Evolutionary conservation across 2,329 filamentous ascomycete species (phyloP).

Genomic region (Penicillium hordei): DNA sequence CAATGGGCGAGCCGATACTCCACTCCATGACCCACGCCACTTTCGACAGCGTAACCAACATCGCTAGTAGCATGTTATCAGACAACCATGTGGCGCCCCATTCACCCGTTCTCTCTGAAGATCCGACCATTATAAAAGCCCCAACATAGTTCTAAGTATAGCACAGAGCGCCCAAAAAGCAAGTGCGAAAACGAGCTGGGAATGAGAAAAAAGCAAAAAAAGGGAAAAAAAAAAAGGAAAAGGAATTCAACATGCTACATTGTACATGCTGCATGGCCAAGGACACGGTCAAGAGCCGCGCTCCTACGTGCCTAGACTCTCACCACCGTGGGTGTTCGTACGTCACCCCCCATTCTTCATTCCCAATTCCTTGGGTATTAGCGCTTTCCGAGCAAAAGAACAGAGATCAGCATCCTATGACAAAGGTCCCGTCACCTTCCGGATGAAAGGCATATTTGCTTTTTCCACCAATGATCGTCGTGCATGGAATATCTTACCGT

Average conservation of each 20-base stretch:
- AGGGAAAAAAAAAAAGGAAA: neutral
- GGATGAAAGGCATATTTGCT: neutral
- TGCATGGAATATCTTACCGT: slow-evolving; percentile 2
- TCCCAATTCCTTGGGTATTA: neutral
- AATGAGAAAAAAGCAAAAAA: slow-evolving; percentile 1
- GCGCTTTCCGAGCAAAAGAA: neutral
- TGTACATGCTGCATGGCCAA: neutral
- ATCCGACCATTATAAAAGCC: neutral
- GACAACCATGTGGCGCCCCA: neutral
- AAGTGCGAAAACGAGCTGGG: neutral
- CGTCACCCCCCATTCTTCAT: neutral
- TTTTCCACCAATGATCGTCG: neutral
- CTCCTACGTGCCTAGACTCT: neutral
- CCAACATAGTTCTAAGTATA: slow-evolving; percentile 1
- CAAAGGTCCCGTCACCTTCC: neutral
- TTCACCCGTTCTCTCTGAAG: neutral
- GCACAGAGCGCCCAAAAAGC: neutral
- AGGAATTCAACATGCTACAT: neutral
- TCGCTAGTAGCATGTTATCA: slow-evolving; percentile 4
- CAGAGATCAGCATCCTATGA: neutral
- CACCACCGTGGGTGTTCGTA: neutral
- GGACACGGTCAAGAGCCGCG: neutral
- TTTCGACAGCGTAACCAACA: neutral
- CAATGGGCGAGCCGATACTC: neutral
- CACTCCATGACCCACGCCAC: neutral